phyloP scores from a whole-genome alignment of 192 early-diverging fungal genomes.

The Chytriomyces sp. region DNA sequence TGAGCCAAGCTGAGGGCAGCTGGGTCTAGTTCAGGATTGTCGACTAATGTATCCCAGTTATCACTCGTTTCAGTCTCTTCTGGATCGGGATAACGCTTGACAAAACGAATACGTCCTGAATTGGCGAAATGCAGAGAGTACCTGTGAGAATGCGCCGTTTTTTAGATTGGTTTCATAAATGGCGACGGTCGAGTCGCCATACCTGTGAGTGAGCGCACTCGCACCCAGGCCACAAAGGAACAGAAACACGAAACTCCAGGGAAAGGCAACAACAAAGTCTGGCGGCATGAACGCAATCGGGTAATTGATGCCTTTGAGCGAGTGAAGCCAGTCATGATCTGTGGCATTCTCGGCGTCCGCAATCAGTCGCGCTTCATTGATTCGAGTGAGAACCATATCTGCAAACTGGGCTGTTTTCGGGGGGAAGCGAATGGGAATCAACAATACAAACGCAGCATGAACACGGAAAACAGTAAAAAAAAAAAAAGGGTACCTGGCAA shows the following conservation, averaged over 20 bases:
- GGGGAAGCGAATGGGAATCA: not conserved
- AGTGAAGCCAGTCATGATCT: constrained; percentile 37
- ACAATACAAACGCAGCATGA: not conserved
- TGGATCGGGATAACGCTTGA: constrained; percentile 33
- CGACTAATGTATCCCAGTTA: constrained; percentile 26
- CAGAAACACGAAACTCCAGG: constrained; percentile 29
- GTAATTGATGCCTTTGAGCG: constrained; percentile 16
- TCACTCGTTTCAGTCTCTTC: constrained; percentile 30
- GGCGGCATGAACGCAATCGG: constrained; percentile 21
- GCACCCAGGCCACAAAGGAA: constrained; percentile 12
- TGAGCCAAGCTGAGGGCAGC: constrained; percentile 18
- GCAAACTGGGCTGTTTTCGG: not conserved
- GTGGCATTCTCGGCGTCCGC: constrained; percentile 26
- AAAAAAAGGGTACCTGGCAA: not conserved
- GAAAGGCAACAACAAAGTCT: constrained; percentile 27
- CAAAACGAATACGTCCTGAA: constrained; percentile 24
- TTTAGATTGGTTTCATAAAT: not conserved
- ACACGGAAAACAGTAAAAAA: not conserved
- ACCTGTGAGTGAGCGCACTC: constrained; percentile 8
- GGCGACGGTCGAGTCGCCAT: not conserved
- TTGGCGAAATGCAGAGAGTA: constrained; percentile 24
- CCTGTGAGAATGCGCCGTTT: not conserved
- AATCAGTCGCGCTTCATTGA: constrained; percentile 14
- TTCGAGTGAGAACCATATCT: not conserved
- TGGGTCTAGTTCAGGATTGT: constrained; percentile 26